phyloP scores from a whole-genome alignment of 2,329 filamentous ascomycete species.

The Cercospora brassicicola region DNA sequence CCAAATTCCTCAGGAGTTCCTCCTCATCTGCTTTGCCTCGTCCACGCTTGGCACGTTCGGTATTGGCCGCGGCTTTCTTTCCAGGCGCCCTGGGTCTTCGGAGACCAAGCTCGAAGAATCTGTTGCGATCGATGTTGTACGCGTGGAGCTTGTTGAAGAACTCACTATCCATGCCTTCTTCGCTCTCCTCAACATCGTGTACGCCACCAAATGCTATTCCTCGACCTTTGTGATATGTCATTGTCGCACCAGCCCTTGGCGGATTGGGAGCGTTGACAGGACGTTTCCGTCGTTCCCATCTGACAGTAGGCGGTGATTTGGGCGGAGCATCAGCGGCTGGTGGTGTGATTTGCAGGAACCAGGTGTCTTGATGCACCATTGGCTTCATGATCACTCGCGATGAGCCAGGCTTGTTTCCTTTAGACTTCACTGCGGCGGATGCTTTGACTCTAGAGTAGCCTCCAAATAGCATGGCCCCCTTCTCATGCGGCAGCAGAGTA shows the following conservation, averaged over 20 bases:
- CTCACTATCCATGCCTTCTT: slow-evolving; percentile 90
- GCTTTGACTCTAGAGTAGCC: slow-evolving; percentile 91
- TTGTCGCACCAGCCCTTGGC: slow-evolving; percentile 81
- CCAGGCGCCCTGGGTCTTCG: slow-evolving; percentile 65
- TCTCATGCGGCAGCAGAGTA: slow-evolving; percentile 84
- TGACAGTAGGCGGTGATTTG: slow-evolving; percentile 67
- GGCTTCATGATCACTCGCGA: slow-evolving; percentile 77
- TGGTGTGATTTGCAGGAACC: slow-evolving; percentile 79
- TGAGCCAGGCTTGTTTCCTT: slow-evolving; percentile 57
- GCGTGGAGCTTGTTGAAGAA: slow-evolving; percentile 92
- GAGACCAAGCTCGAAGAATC: slow-evolving; percentile 82
- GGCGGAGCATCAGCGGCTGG: slow-evolving; percentile 66
- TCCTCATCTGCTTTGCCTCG: slow-evolving; percentile 88
- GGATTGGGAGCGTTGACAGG: slow-evolving; percentile 86
- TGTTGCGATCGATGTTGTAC: slow-evolving; percentile 93
- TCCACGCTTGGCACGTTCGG: slow-evolving; percentile 62
- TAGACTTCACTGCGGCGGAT: slow-evolving; percentile 60
- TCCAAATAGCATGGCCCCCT: slow-evolving; percentile 85
- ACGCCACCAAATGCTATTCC: slow-evolving; percentile 94
- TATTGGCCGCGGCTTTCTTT: slow-evolving; percentile 53
- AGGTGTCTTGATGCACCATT: slow-evolving; percentile 91
- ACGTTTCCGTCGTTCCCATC: slow-evolving; percentile 92
- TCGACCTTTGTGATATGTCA: slow-evolving; percentile 89
- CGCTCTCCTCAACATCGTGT: slow-evolving; percentile 54
- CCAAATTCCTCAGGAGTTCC: slow-evolving; percentile 82